phyloP scores from a whole-genome alignment of 352 stramenopile genomes.

The Globisporangium canariense region DNA sequence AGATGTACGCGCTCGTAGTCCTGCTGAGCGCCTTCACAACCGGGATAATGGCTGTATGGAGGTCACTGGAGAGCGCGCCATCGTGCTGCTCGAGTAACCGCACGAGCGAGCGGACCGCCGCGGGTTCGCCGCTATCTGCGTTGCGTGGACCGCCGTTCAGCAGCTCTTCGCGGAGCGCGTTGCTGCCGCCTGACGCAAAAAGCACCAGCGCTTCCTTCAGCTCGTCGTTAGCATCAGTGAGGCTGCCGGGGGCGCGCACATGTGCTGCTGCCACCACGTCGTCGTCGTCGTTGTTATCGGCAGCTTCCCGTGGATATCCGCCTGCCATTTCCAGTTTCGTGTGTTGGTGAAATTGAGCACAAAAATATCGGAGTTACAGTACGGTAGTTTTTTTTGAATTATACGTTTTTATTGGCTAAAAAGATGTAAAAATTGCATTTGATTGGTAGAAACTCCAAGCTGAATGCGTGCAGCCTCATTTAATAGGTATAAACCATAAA shows the following conservation, averaged over 20 bases:
- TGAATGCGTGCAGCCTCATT: too few relatives aligned
- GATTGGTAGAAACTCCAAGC: not conserved
- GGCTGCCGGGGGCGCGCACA: not conserved
- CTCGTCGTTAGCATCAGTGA: not conserved
- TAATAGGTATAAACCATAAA: too few relatives aligned
- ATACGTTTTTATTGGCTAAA: too few relatives aligned
- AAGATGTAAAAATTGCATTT: too few relatives aligned
- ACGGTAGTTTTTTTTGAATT: not conserved
- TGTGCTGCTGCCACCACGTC: not conserved
- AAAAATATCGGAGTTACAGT: too few relatives aligned
- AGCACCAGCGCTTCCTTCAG: constrained; percentile 1
- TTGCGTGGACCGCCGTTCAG: not conserved
- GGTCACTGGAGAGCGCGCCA: constrained; percentile 6
- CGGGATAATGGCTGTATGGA: constrained; percentile 3
- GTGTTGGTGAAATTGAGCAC: not conserved
- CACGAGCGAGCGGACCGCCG: constrained; percentile 5
- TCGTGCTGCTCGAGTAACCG: constrained; percentile 1
- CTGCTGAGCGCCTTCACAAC: constrained; percentile 35
- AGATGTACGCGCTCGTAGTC: constrained; percentile 19
- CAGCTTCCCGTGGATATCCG: not conserved
- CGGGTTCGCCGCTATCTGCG: not conserved
- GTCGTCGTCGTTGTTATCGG: not conserved
- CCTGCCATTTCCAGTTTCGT: constrained; percentile 4
- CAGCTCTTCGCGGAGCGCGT: constrained; percentile 14
- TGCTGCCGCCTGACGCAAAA: not conserved